Evolutionary conservation across 73 alveolate genomes (phyloP), one percentile per base, ranked within the genome.

Genomic region (Stentor coeruleus): DNA sequence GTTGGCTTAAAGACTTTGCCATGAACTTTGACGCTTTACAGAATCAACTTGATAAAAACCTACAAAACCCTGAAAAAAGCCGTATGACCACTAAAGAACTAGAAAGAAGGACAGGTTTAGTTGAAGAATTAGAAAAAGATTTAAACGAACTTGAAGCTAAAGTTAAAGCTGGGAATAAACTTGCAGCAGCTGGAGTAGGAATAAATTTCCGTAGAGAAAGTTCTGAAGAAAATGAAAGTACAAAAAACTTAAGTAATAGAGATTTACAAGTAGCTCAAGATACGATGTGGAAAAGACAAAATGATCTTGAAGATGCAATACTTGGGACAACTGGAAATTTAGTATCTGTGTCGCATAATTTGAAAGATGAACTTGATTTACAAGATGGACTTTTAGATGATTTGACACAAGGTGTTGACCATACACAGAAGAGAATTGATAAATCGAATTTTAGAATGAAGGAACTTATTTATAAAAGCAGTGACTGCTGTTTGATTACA

Each of bases 1-100:
- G 79, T 20, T 20, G 79, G 40, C 41, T 66, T 20, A 20, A 66
- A 31, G 79, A 66, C 40, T 31, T 66, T 40, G 79, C 79, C 33
- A 40, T 66, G 0, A 31, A 66, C 37, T 20, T 66, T 11, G 79
- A 66, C 37, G 36, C 40, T 1, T 31, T 66, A 40, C n/a, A 20
- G 11, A 20, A 40, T 15, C n/a, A 20, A 40, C n/a, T 66, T 66
- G 79, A 66, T 28, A 31, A 26, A 1, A 28, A 66, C 39, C n/a
- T 28, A 2, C 3, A 0, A 20, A 31, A 66, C n/a, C 79, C 79
- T 31, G n/a, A 20, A 20, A 20, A 40, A 20, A 11, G 15, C 2
- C n/a, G 37, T 20, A 37, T 66, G 14, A 66, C 20, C 2, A 33
- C 0, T 1, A 0, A 20, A 33, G 79, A 66, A 0, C n/a, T 66